phyloP scores from a whole-genome alignment of 345 rosid genomes.

The Xanthoceras sorbifolium region DNA sequence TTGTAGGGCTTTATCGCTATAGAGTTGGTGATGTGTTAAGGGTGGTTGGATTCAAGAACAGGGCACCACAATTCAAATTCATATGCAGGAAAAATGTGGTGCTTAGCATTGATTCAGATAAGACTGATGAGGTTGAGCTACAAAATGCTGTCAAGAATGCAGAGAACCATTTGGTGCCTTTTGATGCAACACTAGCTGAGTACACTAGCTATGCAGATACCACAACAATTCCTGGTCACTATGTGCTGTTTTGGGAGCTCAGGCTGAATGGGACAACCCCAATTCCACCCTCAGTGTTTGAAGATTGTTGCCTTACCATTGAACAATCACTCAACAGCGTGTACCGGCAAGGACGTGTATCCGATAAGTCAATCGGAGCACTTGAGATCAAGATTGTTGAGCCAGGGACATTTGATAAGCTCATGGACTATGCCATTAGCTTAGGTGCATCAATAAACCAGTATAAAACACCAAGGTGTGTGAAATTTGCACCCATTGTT shows the following conservation, averaged over 20 bases:
- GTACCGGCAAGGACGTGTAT: conserved; percentile 84
- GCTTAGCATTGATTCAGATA: conserved; percentile 88
- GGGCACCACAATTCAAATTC: conserved; percentile 89
- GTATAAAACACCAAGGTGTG: conserved; percentile 97
- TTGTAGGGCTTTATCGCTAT: conserved; percentile 77
- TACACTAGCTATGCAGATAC: conserved; percentile 94
- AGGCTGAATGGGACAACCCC: conserved; percentile 63
- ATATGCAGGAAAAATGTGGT: conserved; percentile 93
- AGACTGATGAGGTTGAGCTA: conserved; percentile 97
- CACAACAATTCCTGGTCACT: conserved; percentile 75
- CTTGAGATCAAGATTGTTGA: conserved; percentile 90
- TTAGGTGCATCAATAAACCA: conserved; percentile 91
- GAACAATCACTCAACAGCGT: conserved; percentile 97
- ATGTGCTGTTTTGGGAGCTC: conserved; percentile 90
- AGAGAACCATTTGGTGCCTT: conserved; percentile 72
- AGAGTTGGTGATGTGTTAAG: conserved; percentile 95
- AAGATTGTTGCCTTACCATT: conserved; percentile 86
- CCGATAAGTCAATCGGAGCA: conserved; percentile 90
- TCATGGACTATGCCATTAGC: conserved; percentile 96
- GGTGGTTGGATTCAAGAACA: conserved; percentile 96
- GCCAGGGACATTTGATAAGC: conserved; percentile 91
- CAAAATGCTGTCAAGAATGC: conserved; percentile 89
- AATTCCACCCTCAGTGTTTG: conserved; percentile 85
- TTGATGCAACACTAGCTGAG: conserved; percentile 73
- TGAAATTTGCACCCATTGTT: conserved; percentile 85